Base-by-base conservation (phyloP, 2,329 filamentous ascomycete species). In the Neopestalotiopsis sp. region DNA sequence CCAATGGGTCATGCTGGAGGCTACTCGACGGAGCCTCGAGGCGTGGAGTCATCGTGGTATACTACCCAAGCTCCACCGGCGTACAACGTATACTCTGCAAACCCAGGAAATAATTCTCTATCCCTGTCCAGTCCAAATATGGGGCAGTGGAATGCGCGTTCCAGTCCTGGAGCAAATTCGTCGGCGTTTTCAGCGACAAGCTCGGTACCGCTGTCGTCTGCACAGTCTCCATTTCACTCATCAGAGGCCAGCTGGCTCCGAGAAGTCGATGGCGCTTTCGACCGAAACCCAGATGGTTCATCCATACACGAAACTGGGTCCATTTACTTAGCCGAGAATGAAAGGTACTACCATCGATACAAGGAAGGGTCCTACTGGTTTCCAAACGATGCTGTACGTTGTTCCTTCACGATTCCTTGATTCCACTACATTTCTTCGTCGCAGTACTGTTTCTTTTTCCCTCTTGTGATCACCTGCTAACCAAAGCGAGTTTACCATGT, bases 261-360 rank as follows among this genome's bases (percentile, higher is more conserved):
- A 20, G 45, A 53, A 20, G 20, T 53, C 5, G 45, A 53, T 9
- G 45, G 45, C 17, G 45, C 45, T 10, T 53, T 53, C n/a, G 45
- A 53, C 20, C 45, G 45, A n/a, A 53, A 53, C 20, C 45, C 45
- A 53, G 45, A 53, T 53, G 45, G 45, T 24, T 53, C 45, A 53
- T 53, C 45, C 4, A 53, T 53, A 2, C 45, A 53, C 4, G 45
- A 53, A 20, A 53, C 58, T 10, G 58, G 32, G 5, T 61, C 32
- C 58, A 61, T 38, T 20, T 61, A 61, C 58, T 17, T 61, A 20
- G n/a, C 58, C 12, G 58, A 61, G 14, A 38, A 61, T 20, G 58
- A 38, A 61, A 61, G 58, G 7, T 38, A 32, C 20, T 61, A 61
- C 20, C 58, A 61, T 38, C 28, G 58, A 9, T 61, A 61, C 17